Base-by-base conservation (phyloP, 2,329 filamentous ascomycete species). In the Blastomyces emzantsi region DNA sequence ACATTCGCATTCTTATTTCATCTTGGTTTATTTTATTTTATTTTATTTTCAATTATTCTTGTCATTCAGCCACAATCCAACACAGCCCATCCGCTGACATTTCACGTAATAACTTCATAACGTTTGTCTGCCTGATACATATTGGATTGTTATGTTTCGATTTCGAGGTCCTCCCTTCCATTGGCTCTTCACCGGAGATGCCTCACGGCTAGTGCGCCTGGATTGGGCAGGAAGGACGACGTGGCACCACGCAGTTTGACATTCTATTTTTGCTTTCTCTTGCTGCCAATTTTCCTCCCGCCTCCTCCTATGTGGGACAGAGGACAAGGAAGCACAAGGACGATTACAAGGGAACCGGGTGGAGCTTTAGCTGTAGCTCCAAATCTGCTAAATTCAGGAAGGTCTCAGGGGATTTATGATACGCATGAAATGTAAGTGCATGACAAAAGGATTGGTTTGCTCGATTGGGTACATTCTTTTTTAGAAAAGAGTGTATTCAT, bases 201-300 rank as follows among this genome's bases (percentile, higher is more conserved):
- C 58, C 58, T 49, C 51, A 8, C 25, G 45, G 30, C 41, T 60
- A 60, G 43, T 28, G 57, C 57, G 28, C 30, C 17, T 51, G 52
- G 36, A 57, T 62, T 47, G 61, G 61, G 61, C 61, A 62, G 61
- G 52, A 57, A 62, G 51, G 22, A 52, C 52, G 52, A 62, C 61
- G 61, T 62, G 61, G 61, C 61, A 62, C 61, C 61, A 57, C 57
- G 52, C 61, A 62, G 61, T n/a, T 43, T 55, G 22, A n/a, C n/a
- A 58, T 58, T 25, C n/a, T 22, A 41, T 3, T 45, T 45, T 30
- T 41, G 28, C n/a, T 61, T 61, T 7, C 45, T 52, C 19, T 17
- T 52, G 6, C 25, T 54, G 22, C 8, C 13, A 41, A 41, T 49
- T 41, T 49, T 49, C 33, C 28, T 61, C 36, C 57, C 58, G 58